phyloP scores from a whole-genome alignment of 2,329 filamentous ascomycete genomes.

The Triangularia setosa region DNA sequence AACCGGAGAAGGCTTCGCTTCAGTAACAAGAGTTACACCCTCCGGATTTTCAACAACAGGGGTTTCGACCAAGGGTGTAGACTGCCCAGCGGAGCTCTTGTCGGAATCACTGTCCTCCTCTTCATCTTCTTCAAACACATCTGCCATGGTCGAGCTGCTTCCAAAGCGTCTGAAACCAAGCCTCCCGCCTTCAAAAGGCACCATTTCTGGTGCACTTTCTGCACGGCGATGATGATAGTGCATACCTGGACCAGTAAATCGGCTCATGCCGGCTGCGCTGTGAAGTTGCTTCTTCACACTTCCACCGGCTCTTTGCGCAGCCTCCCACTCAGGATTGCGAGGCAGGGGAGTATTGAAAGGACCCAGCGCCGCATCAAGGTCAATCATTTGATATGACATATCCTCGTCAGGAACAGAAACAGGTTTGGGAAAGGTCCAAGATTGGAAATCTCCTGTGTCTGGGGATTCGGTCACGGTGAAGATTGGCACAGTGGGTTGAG shows the following conservation, averaged over 20 bases:
- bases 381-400: slow-evolving; percentile 74
- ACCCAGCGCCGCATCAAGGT: slow-evolving; percentile 87
- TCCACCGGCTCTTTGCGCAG: slow-evolving; percentile 56
- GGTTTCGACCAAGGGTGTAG: slow-evolving; percentile 34
- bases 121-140: slow-evolving; percentile 83
- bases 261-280: slow-evolving; percentile 68
- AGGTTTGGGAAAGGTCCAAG: slow-evolving; percentile 38
- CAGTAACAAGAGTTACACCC: slow-evolving; percentile 1
- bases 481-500: slow-evolving; percentile 35
- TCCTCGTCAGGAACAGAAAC: slow-evolving; percentile 53
- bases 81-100: slow-evolving; percentile 34
- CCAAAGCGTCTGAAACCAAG: slow-evolving; percentile 59
- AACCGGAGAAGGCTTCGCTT: slow-evolving; percentile 2
- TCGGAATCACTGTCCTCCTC: slow-evolving; percentile 43
- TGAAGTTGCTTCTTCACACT: slow-evolving; percentile 67
- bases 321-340: slow-evolving; percentile 62
- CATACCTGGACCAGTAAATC: slow-evolving; percentile 65
- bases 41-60: slow-evolving; percentile 33
- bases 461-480: slow-evolving; percentile 42
- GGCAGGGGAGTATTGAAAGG: slow-evolving; percentile 80
- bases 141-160: slow-evolving; percentile 72
- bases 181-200: slow-evolving; percentile 63
- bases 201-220: slow-evolving; percentile 76
- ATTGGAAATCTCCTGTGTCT: slow-evolving; percentile 27
- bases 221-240: slow-evolving; percentile 70